These are phyloP conservation scores for Botryotinia convoluta DNA, from an alignment of 2,329 filamentous ascomycete genomes.

Conservation along the genomic window DNA sequence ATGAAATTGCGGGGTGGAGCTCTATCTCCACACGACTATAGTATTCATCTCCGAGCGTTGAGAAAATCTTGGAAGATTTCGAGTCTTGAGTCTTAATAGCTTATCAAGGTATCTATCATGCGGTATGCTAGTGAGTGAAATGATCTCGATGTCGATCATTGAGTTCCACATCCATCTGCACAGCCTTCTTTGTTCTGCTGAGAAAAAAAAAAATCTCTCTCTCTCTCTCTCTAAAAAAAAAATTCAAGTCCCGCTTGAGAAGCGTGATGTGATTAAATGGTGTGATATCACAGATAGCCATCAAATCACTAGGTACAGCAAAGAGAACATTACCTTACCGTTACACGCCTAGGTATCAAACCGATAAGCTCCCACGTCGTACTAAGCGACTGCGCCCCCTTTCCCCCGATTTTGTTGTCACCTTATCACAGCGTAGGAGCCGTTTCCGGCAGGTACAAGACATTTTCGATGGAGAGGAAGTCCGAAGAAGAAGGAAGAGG, in stretches of 20 bases:
- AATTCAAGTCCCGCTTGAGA: background rate
- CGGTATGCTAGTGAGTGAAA: too few species aligned
- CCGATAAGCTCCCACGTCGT: slow-evolving; percentile 1
- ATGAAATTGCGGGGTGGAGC: background rate
- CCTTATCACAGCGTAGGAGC: background rate
- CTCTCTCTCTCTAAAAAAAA: background rate
- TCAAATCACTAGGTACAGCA: background rate
- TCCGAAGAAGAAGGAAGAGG: background rate
- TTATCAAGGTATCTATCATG: background rate
- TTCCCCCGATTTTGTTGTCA: background rate
- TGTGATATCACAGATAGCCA: background rate
- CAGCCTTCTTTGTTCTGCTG: background rate
- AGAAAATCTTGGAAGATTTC: too few species aligned
- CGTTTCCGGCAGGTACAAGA: background rate
- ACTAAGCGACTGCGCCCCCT: slow-evolving; percentile 15
- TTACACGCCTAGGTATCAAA: background rate
- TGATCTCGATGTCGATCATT: background rate
- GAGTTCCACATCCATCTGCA: background rate
- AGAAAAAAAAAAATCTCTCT: background rate
- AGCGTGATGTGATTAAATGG: background rate
- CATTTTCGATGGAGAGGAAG: background rate
- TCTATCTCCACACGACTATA: background rate
- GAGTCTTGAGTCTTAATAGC: background rate
- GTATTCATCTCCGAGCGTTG: background rate
- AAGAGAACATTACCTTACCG: background rate